These are phyloP conservation scores for Serendipita sp. DNA, from an alignment of 1,284 basidiomycete genomes.

Conservation along the genomic window DNA sequence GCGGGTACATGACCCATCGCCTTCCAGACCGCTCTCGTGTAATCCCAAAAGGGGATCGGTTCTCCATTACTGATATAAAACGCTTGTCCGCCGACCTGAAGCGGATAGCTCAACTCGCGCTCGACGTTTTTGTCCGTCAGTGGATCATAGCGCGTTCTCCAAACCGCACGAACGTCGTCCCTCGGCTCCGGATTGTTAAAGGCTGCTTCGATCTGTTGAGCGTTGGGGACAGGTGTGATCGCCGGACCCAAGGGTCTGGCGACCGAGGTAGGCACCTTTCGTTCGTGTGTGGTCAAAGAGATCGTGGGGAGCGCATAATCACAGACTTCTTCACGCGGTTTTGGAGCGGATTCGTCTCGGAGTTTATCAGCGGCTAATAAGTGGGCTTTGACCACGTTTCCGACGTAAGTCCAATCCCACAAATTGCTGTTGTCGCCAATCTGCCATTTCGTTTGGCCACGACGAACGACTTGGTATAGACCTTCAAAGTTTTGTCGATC, in stretches of 20 bases:
- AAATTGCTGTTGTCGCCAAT: slow-evolving; percentile 89
- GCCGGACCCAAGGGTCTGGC: slow-evolving; percentile 73
- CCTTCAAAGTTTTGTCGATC: slow-evolving; percentile 81
- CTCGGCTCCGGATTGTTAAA: slow-evolving; percentile 40
- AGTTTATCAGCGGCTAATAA: slow-evolving; percentile 86
- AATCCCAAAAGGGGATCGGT: slow-evolving; percentile 94
- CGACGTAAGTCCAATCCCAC: slow-evolving; percentile 97
- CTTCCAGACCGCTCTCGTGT: slow-evolving; percentile 75
- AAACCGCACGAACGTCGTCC: slow-evolving; percentile 39
- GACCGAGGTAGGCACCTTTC: slow-evolving; percentile 60
- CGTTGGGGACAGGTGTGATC: slow-evolving; percentile 43
- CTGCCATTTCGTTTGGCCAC: slow-evolving; percentile 81
- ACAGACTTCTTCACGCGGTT: slow-evolving; percentile 19
- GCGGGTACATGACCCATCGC: slow-evolving; percentile 50
- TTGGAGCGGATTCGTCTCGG: slow-evolving; percentile 28
- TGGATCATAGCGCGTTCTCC: slow-evolving; percentile 65
- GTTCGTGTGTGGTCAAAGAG: slow-evolving; percentile 43
- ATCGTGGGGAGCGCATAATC: slow-evolving; percentile 39
- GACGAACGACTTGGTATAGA: slow-evolving; percentile 67
- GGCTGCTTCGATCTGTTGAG: slow-evolving; percentile 40
- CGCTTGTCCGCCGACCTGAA: slow-evolving; percentile 80
- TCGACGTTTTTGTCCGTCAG: slow-evolving; percentile 42
- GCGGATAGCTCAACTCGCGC: slow-evolving; percentile 34
- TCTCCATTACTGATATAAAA: slow-evolving; percentile 99
- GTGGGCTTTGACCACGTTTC: slow-evolving; percentile 90